phyloP scores from a whole-genome alignment of 805 yeast genomes.

The Hanseniaspora clermontiae region DNA sequence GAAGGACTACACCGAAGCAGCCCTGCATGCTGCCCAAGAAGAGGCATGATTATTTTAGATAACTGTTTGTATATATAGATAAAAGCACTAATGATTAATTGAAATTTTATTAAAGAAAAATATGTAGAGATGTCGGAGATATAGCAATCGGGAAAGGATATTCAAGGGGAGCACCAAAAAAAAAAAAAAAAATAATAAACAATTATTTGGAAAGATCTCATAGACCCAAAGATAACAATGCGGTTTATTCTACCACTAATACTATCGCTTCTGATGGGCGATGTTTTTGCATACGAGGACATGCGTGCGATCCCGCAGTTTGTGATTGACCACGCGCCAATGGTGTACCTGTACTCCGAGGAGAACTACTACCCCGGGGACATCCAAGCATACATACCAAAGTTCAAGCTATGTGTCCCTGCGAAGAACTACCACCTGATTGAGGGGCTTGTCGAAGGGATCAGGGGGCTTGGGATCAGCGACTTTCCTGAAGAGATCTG shows the following conservation, averaged over 20 bases:
- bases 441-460: neutral
- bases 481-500: neutral
- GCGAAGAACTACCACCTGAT: neutral
- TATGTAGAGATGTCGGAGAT: too few relatives aligned
- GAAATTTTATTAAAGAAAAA: too few relatives aligned
- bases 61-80: neutral
- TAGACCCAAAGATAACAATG: too few relatives aligned
- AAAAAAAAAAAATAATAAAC: too few relatives aligned
- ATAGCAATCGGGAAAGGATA: too few relatives aligned
- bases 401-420: conserved; percentile 39
- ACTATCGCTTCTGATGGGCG: too few relatives aligned
- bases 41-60: neutral
- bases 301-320: conserved; percentile 43
- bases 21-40: conserved; percentile 12
- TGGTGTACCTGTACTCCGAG: conserved; percentile 77
- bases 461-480: neutral
- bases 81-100: neutral
- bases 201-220: too few relatives aligned
- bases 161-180: too few relatives aligned
- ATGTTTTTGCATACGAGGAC: neutral
- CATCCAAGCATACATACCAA: conserved; percentile 50
- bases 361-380: conserved; percentile 80
- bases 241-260: too few relatives aligned
- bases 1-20: conserved; percentile 43
- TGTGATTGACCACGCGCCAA: conserved; percentile 56